These are phyloP conservation scores for Fomitopsis pulvina DNA, from an alignment of 768 basidiomycete genomes.

Conservation along the genomic window DNA sequence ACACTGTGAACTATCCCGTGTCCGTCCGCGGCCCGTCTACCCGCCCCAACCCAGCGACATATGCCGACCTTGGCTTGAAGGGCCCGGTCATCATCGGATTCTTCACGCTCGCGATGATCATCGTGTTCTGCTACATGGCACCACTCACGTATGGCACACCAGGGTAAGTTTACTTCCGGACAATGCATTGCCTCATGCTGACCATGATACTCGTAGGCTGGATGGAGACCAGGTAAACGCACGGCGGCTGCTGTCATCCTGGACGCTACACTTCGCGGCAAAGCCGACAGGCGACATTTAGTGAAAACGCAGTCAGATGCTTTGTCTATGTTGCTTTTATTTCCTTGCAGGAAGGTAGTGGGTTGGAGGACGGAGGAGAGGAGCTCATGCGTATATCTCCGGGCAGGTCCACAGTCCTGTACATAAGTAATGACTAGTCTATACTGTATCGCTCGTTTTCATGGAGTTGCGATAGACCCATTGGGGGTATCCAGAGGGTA, in stretches of 20 bases:
- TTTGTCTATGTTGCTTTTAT: background rate
- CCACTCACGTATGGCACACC: constrained; percentile 97
- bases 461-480: too few relatives aligned
- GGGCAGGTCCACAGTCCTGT: background rate
- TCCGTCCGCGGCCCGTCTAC: constrained; percentile 64
- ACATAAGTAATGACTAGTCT: background rate
- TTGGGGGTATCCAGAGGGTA: too few relatives aligned
- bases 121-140: constrained; percentile 67
- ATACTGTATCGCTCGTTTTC: background rate
- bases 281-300: constrained; percentile 31
- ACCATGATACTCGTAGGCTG: constrained; percentile 42
- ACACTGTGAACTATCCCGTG: constrained; percentile 87
- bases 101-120: constrained; percentile 55
- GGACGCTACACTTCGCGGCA: constrained; percentile 92
- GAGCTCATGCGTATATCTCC: background rate
- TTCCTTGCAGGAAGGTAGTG: background rate
- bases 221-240: constrained; percentile 81
- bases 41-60: constrained; percentile 40
- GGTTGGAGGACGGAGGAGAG: background rate
- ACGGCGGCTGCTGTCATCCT: constrained; percentile 76
- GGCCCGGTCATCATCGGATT: constrained; percentile 59
- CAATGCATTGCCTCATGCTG: constrained; percentile 5
- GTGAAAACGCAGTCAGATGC: background rate
- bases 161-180: constrained; percentile 55
- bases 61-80: constrained; percentile 71